A percentile compares a stretch with the other conserved stretches of the same genome.
Evolutionary conservation across 139 green algal genomes (phyloP).

Genomic region (Chlamydomonas sp.): DNA sequence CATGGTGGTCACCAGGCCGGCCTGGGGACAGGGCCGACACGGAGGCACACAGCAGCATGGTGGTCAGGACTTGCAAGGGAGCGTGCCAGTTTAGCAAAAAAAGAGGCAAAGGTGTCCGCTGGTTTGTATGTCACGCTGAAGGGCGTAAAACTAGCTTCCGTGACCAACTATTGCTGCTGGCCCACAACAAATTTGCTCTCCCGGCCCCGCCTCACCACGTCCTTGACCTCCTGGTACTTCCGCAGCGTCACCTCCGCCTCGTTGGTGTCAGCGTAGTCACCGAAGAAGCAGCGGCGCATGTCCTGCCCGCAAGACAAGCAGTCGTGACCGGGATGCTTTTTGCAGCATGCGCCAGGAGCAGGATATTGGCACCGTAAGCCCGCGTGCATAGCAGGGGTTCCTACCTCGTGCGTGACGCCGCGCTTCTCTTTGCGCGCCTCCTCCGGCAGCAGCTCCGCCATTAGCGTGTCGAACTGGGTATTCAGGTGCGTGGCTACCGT

Average conservation of each 20-base stretch:
- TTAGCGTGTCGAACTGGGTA: slow-evolving; percentile 50
- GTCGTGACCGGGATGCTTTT: not conserved
- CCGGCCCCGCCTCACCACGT: slow-evolving; percentile 1
- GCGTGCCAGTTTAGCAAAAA: too few relatives aligned
- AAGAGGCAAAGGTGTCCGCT: too few relatives aligned
- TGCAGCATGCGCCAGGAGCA: not conserved
- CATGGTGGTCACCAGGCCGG: slow-evolving; percentile 55
- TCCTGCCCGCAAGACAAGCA: slow-evolving; percentile 46
- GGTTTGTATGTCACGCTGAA: too few relatives aligned
- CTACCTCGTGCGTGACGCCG: slow-evolving; percentile 30
- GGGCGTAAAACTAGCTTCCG: not conserved
- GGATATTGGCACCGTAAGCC: not conserved
- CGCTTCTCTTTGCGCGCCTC: not conserved
- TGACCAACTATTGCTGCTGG: not conserved
- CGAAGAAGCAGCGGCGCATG: slow-evolving; percentile 83
- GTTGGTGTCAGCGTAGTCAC: slow-evolving; percentile 71
- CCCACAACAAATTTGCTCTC: too few relatives aligned
- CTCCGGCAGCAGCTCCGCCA: slow-evolving; percentile 32
- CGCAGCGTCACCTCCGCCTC: slow-evolving; percentile 49
- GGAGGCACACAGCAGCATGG: too few relatives aligned
- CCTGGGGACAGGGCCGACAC: not conserved
- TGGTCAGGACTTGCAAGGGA: too few relatives aligned
- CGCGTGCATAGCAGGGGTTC: not conserved
- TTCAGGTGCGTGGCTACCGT: slow-evolving; percentile 37
- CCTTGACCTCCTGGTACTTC: slow-evolving; percentile 48